Percentiles rank a stretch among this genome's conserved stretches.
phyloP scores from a whole-genome alignment of 768 basidiomycete genomes.

The Lentinula raphanica region DNA sequence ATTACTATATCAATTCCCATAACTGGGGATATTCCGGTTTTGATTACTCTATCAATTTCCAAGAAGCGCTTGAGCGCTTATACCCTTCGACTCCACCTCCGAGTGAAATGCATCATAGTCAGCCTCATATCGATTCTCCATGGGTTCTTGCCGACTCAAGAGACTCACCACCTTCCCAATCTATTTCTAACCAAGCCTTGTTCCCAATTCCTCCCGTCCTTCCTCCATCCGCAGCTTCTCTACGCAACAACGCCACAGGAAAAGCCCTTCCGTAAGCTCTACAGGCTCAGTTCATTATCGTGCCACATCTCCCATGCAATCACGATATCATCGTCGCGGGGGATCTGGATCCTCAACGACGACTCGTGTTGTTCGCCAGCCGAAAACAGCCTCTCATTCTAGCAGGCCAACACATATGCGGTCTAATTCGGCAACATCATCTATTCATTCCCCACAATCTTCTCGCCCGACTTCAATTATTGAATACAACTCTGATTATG shows the following conservation, averaged over 20 bases:
- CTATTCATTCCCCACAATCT: constrained; percentile 68
- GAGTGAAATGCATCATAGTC: constrained; percentile 33
- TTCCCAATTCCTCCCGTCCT: constrained; percentile 60
- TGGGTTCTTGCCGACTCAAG: constrained; percentile 60
- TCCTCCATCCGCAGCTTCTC: constrained; percentile 82
- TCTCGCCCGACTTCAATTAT: constrained; percentile 77
- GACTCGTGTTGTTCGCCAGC: constrained; percentile 70
- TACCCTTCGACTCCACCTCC: constrained; percentile 52
- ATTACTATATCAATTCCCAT: too few relatives aligned
- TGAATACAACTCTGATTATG: constrained; percentile 60
- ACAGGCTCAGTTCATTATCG: constrained; percentile 60
- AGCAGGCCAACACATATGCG: constrained; percentile 53
- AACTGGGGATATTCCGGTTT: too few relatives aligned
- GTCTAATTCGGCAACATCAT: constrained; percentile 74
- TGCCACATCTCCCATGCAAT: constrained; percentile 73
- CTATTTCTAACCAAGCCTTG: constrained; percentile 21
- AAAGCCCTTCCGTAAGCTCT: constrained; percentile 76
- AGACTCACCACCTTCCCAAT: constrained; percentile 29
- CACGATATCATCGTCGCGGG: constrained; percentile 68
- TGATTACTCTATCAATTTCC: too few relatives aligned
- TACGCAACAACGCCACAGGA: constrained; percentile 58
- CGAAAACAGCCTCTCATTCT: background rate
- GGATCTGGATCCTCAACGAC: constrained; percentile 84
- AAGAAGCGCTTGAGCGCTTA: too few relatives aligned
- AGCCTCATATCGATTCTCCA: constrained; percentile 50